Conservation (phyloP, 768 basidiomycete genomes). For the Leccinellum albellum region DNA sequence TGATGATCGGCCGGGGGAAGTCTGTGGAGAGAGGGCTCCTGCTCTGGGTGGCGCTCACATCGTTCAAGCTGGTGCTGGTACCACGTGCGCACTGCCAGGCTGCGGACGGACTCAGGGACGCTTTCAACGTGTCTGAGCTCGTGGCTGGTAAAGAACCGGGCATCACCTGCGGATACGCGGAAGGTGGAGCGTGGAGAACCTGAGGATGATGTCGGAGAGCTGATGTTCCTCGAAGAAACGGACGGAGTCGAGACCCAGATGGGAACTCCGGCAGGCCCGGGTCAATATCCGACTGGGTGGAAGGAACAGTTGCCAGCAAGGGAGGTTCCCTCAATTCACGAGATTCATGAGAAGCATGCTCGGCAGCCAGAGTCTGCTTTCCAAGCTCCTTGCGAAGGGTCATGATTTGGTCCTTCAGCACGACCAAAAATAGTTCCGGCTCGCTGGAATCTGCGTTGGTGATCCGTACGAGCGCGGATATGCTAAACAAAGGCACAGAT, state of each 20-base stretch:
- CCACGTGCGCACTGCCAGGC: not conserved
- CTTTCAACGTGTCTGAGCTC: not conserved
- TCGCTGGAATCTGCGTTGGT: constrained; percentile 48
- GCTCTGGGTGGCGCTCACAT: not conserved
- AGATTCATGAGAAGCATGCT: constrained; percentile 1
- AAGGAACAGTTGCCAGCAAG: not conserved
- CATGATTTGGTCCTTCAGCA: constrained; percentile 58
- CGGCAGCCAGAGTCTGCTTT: constrained; percentile 27
- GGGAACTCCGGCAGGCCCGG: not conserved
- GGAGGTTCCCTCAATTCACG: not conserved
- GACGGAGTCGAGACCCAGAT: not conserved
- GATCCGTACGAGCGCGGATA: constrained; percentile 68
- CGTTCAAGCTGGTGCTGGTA: not conserved
- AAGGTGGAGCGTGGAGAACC: constrained; percentile 20
- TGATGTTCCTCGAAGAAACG: not conserved
- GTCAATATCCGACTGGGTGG: not conserved
- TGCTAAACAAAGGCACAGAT: constrained; percentile 37
- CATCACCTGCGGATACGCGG: constrained; percentile 27
- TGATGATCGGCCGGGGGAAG: not conserved
- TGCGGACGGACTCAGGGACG: not conserved
- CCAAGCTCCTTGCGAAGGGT: constrained; percentile 64
- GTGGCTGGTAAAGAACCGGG: constrained; percentile 21
- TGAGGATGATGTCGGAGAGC: not conserved
- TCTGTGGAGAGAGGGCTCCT: constrained; percentile 2
- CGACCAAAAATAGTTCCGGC: constrained; percentile 45